Evolutionary conservation across 805 yeast genomes (phyloP).

Genomic region (Komagataella pseudopastoris): DNA sequence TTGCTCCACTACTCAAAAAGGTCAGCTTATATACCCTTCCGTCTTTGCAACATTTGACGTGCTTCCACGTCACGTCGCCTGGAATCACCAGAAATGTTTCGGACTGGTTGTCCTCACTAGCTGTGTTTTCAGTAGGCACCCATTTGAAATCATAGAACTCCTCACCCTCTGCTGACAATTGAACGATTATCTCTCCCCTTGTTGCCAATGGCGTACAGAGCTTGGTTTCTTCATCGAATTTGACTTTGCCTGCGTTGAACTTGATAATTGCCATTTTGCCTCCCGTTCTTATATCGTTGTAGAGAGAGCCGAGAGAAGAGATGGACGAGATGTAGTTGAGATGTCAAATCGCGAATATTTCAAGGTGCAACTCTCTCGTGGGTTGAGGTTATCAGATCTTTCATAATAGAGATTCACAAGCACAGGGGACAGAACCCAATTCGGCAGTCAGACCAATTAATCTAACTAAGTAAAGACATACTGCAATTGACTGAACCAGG

Average conservation of each 20-base stretch:
- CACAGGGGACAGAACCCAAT: neutral
- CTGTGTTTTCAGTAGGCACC: slow-evolving; percentile 47
- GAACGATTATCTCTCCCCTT: slow-evolving; percentile 53
- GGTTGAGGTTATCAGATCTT: too few species aligned
- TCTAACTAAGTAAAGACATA: neutral
- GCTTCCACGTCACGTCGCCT: slow-evolving; percentile 74
- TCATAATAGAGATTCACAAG: neutral
- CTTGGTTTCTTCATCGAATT: slow-evolving; percentile 45
- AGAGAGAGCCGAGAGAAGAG: neutral
- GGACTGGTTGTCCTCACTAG: slow-evolving; percentile 28
- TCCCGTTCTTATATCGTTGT: neutral
- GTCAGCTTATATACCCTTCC: slow-evolving; percentile 52
- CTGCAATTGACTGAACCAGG: neutral
- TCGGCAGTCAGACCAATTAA: neutral
- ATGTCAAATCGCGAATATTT: neutral
- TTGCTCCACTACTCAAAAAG: slow-evolving; percentile 23
- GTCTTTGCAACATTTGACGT: slow-evolving; percentile 51
- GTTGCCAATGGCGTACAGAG: slow-evolving; percentile 57
- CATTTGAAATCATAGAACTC: slow-evolving; percentile 59
- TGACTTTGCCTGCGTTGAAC: slow-evolving; percentile 73
- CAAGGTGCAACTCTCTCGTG: neutral
- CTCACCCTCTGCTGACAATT: slow-evolving; percentile 56
- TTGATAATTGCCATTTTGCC: slow-evolving; percentile 14
- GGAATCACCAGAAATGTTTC: slow-evolving; percentile 67
- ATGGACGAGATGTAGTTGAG: neutral